Evolutionary conservation across 495 filamentous ascomycete genomes (phyloP).

Genomic region (Aspergillus sclerotiicarbonarius): DNA sequence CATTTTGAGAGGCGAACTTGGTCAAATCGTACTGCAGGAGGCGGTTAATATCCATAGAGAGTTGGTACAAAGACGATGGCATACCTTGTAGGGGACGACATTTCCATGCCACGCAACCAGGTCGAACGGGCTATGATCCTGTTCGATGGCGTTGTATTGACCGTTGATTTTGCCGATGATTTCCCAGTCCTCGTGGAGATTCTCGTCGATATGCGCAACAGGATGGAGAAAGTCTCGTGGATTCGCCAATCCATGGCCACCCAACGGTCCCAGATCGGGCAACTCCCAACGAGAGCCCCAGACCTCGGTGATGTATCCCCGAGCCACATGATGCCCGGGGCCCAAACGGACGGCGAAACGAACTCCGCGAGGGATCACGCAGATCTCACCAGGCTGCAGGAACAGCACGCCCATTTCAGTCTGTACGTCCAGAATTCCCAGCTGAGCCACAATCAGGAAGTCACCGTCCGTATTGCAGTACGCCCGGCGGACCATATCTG

Average conservation of each 20-base stretch:
- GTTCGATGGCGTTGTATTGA: conserved; percentile 32
- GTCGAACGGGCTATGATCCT: conserved; percentile 43
- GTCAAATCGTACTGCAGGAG: conserved; percentile 39
- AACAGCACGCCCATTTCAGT: conserved; percentile 44
- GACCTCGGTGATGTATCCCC: conserved; percentile 42
- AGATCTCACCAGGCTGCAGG: conserved; percentile 42
- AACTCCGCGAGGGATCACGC: conserved; percentile 39
- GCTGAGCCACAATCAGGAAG: conserved; percentile 40
- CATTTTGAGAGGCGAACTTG: conserved; percentile 41
- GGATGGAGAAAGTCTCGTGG: conserved; percentile 43
- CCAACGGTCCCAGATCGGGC: conserved; percentile 40
- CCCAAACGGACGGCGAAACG: conserved; percentile 32
- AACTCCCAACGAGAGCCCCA: conserved; percentile 41
- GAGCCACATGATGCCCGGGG: conserved; percentile 26
- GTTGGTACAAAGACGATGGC: background rate
- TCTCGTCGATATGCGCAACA: conserved; percentile 39
- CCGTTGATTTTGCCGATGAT: conserved; percentile 42
- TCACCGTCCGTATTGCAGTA: conserved; percentile 44
- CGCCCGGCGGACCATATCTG: conserved; percentile 34
- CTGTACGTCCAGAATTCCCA: conserved; percentile 41
- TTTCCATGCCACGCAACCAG: conserved; percentile 45
- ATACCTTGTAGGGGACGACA: conserved; percentile 42
- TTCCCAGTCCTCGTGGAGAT: conserved; percentile 32
- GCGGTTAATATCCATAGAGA: background rate
- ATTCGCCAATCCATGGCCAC: conserved; percentile 39